Evolutionary conservation across 768 basidiomycete species (phyloP).

Genomic region (Trametes meyenii): DNA sequence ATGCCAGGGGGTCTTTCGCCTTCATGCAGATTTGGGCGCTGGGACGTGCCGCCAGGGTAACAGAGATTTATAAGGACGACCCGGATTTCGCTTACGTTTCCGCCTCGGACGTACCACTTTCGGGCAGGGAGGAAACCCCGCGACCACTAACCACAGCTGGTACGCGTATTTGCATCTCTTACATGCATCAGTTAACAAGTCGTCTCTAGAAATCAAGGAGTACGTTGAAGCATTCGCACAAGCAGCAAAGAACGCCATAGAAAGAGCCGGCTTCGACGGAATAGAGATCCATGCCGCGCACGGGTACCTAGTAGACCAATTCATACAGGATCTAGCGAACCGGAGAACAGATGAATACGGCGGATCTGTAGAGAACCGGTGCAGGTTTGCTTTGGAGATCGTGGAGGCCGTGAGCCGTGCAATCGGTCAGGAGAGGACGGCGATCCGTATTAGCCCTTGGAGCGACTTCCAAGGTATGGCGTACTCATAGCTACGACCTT

Average conservation of each 20-base stretch:
- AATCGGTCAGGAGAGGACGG: slow-evolving; percentile 1
- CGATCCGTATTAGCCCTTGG: slow-evolving; percentile 10
- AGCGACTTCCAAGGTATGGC: slow-evolving; percentile 30
- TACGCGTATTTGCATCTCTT: background rate
- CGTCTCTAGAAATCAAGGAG: slow-evolving; percentile 37
- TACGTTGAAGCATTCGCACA: slow-evolving; percentile 37
- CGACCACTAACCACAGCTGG: slow-evolving; percentile 29
- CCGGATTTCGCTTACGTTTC: slow-evolving; percentile 16
- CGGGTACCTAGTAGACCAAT: slow-evolving; percentile 43
- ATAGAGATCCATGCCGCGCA: slow-evolving; percentile 30
- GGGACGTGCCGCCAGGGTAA: slow-evolving; percentile 43
- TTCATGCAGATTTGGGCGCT: slow-evolving; percentile 60
- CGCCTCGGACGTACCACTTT: slow-evolving; percentile 31
- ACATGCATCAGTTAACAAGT: background rate
- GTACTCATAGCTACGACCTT: background rate
- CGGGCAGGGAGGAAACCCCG: slow-evolving; percentile 12
- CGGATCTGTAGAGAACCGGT: slow-evolving; percentile 47
- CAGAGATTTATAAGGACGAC: slow-evolving; percentile 41
- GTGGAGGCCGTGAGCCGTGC: slow-evolving; percentile 36
- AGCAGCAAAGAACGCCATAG: slow-evolving; percentile 34
- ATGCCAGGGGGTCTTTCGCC: slow-evolving; percentile 53
- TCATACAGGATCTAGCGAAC: slow-evolving; percentile 41
- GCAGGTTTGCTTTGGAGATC: slow-evolving; percentile 46
- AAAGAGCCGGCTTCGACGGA: slow-evolving; percentile 30
- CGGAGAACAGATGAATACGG: slow-evolving; percentile 52